A percentile compares a stretch with the other conserved stretches of the same genome.
phyloP scores from a whole-genome alignment of 73 alveolate species.

The Paramecium octaurelia region DNA sequence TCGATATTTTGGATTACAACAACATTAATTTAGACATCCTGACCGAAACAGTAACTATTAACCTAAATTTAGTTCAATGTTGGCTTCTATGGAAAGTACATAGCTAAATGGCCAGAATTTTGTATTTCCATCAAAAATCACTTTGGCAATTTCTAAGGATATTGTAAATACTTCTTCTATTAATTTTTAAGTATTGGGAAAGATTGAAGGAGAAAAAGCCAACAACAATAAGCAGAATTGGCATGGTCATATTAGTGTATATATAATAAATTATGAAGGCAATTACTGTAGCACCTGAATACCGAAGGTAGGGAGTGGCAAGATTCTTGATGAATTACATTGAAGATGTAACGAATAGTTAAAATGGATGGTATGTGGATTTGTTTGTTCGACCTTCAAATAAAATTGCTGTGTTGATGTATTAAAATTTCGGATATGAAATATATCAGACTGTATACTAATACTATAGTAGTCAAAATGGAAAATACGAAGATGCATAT shows the following conservation, averaged over 20 bases:
- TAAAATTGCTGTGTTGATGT: slow-evolving; percentile 93
- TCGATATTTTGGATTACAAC: slow-evolving; percentile 92
- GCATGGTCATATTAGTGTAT: slow-evolving; percentile 97
- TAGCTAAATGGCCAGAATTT: slow-evolving; percentile 93
- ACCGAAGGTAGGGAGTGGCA: slow-evolving; percentile 98
- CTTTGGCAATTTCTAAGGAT: slow-evolving; percentile 90
- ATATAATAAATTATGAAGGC: slow-evolving; percentile 59
- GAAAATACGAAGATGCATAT: slow-evolving; percentile 92
- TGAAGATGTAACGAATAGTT: slow-evolving; percentile 92
- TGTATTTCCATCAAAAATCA: slow-evolving; percentile 88
- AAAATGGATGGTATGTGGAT: slow-evolving; percentile 96
- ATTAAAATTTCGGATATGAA: slow-evolving; percentile 89
- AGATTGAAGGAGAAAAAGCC: slow-evolving; percentile 95
- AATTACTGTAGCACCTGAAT: slow-evolving; percentile 98
- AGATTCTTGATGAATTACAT: slow-evolving; percentile 91
- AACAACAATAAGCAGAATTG: slow-evolving; percentile 89
- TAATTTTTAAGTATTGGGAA: slow-evolving; percentile 77
- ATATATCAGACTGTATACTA: slow-evolving; percentile 85
- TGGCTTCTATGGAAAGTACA: slow-evolving; percentile 91
- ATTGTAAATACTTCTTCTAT: slow-evolving; percentile 51
- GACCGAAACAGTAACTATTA: slow-evolving; percentile 76
- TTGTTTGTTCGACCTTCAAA: slow-evolving; percentile 94
- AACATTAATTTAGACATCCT: slow-evolving; percentile 92
- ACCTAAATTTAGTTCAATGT: slow-evolving; percentile 68
- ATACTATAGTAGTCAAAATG: slow-evolving; percentile 89